Base-by-base conservation (phyloP, 495 filamentous ascomycete genomes). In the Sordaria brevicollis region DNA sequence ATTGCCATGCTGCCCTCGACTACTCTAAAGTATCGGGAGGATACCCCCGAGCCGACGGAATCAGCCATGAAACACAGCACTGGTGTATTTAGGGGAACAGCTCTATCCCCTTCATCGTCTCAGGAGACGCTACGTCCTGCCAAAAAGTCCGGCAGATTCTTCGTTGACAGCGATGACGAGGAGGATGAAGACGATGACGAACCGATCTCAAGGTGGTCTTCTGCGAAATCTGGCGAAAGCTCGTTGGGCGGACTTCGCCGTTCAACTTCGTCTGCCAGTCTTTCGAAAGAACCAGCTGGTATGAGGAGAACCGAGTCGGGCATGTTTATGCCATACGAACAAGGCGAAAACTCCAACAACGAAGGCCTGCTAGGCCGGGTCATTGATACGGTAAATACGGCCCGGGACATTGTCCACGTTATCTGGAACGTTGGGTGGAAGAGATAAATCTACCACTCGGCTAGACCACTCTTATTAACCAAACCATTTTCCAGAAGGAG, bases 341-440 rank as follows among this genome's bases (percentile, higher is more conserved):
- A 90, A 43, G 87, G 87, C 69, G 91, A 94, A 65, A 83, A 81
- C 57, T 81, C 86, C 35, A 84, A 86, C 25, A 80, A 76, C 66
- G 81, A 79, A 71, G 81, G 83, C 71, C 81, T 98, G 38, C 87
- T 97, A 72, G 92, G 92, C 69, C 87, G 89, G 72, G 90, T 97
- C 29, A 89, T 95, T 75, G 92, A 98, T 78, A 95, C 93, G 49
- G 92, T 99, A 75, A 97, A 99, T 82, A 98, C 94, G 8, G 94
- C 94, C 54, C 90, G 89, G 73, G 95, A 99, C 74, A 99, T 99
- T 74, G 93, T 91, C 39, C 92, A 96, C 82, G 93, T 98, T 39
- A 92, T 98, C 72, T 96, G 93, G 94, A 99, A 99, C 77, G 95
- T 98, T 68, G 94, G 94, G 38, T 97, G 94, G 95, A 87, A 91